phyloP scores from a whole-genome alignment of 805 yeast species.

The Ogataea sp. region DNA sequence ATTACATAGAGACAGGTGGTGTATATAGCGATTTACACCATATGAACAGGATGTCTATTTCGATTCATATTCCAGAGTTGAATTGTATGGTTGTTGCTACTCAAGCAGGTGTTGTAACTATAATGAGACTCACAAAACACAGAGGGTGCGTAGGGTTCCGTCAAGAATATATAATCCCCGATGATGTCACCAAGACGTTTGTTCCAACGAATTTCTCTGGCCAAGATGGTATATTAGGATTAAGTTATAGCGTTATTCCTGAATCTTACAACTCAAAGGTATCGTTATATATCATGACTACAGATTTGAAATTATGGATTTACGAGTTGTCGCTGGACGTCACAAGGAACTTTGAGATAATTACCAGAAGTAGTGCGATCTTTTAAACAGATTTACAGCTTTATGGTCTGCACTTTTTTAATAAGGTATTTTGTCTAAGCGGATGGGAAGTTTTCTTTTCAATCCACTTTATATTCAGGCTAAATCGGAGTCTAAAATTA shows the following conservation, averaged over 20 bases:
- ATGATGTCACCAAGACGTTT: too few relatives aligned
- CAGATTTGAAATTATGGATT: slow-evolving; percentile 18
- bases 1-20: slow-evolving; percentile 27
- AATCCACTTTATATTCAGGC: too few relatives aligned
- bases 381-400: too few relatives aligned
- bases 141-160: slow-evolving; percentile 34
- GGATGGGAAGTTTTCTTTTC: too few relatives aligned
- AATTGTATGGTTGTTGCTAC: slow-evolving; percentile 33
- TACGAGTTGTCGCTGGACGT: slow-evolving; percentile 15
- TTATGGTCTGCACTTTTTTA: too few relatives aligned
- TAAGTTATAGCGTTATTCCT: too few relatives aligned
- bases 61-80: slow-evolving; percentile 29
- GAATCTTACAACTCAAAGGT: slow-evolving; percentile 5
- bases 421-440: too few relatives aligned
- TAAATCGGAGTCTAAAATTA: too few relatives aligned
- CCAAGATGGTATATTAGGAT: slow-evolving; percentile 17
- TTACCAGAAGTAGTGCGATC: too few relatives aligned
- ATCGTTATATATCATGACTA: slow-evolving; percentile 15
- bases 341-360: too few relatives aligned
- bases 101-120: slow-evolving; percentile 34
- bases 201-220: too few relatives aligned
- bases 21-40: slow-evolving; percentile 4
- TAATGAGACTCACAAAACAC: slow-evolving; percentile 33
- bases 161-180: slow-evolving; percentile 35
- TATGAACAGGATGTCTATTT: slow-evolving; percentile 22